A percentile compares a stretch with the other conserved stretches of the same genome.
Conservation (phyloP, 768 basidiomycete genomes). For the Kondoa malvinella region DNA sequence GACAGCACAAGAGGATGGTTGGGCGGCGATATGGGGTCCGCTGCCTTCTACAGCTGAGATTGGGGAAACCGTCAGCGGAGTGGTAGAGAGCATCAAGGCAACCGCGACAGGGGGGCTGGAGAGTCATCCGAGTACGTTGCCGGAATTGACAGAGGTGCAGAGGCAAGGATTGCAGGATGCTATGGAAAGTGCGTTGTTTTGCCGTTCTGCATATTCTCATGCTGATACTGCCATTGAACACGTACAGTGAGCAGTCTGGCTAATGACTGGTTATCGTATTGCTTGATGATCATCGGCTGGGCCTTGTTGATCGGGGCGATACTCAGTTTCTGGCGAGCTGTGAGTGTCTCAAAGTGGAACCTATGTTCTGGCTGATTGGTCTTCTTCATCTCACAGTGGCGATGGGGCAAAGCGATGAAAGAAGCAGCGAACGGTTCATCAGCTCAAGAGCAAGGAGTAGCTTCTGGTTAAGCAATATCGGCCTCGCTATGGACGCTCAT, state of each 20-base stretch:
- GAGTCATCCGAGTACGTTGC: conserved; percentile 7
- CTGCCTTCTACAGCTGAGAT: neutral
- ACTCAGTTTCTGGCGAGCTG: conserved; percentile 41
- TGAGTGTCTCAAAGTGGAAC: too few species aligned
- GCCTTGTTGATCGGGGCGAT: conserved; percentile 71
- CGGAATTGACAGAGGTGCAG: conserved; percentile 25
- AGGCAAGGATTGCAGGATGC: conserved; percentile 28
- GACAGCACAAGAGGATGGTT: conserved; percentile 7
- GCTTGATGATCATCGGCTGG: conserved; percentile 88
- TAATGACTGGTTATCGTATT: conserved; percentile 74
- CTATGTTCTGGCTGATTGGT: too few species aligned
- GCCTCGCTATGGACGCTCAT: neutral
- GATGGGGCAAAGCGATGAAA: neutral
- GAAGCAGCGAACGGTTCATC: neutral
- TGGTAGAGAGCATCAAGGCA: conserved; percentile 1
- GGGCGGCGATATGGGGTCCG: conserved; percentile 17
- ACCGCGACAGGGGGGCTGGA: conserved; percentile 11
- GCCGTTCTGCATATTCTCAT: neutral
- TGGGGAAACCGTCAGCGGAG: neutral
- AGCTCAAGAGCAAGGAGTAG: neutral
- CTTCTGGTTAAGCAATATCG: neutral
- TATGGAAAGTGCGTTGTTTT: conserved; percentile 13
- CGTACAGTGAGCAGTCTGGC: conserved; percentile 32
- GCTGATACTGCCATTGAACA: neutral
- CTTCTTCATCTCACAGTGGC: neutral